Base-by-base conservation (phyloP, 2,329 filamentous ascomycete species). In the Phoma herbarum region DNA sequence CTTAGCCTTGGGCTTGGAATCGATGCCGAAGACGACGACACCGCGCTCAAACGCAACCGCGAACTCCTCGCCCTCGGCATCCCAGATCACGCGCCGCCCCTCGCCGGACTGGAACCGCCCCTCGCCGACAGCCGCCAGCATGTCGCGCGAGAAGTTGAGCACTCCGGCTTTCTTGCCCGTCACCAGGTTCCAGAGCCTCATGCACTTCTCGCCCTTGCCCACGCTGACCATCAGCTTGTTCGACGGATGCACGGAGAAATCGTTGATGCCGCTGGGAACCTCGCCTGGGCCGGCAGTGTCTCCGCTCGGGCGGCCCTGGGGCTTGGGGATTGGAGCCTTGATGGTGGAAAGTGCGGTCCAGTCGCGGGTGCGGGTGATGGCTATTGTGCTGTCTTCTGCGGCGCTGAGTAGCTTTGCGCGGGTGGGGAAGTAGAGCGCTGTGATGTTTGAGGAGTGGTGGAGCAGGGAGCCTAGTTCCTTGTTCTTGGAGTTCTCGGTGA, bases 151-250 rank as follows among this genome's bases (percentile, higher is more conserved):
- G 75, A 98, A 98, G 74, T 91, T 95, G 67, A 99, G 80, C 51
- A 97, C 93, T 28, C 93, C 92, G 0, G 93, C 93, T 80, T 97
- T 97, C 81, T 94, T 96, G 16, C 93, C 95, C 2, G 94, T 98
- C 65, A 98, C 93, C 63, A 99, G 77, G 73, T 99, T 98, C 95
- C 95, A 99, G 64, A 98, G 78, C 64, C 95, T 84, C 91, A 99
- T 96, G 72, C 89, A 92, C 64, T 88, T 88, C 80, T 99, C 95
- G 64, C 93, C 93, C 70, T 90, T 92, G 66, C 92, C 90, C 9
- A 98, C 93, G 68, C 88, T 96, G 60, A 99, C 87, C 91, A 98
- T 97, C 49, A 99, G 82, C 80, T 97, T 98, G 85, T 96, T 92
- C 76, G 91, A 96, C 0, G 95, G 94, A 75, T 99, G 95, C 25